A percentile compares a stretch with the other conserved stretches of the same genome.
Conservation (phyloP, 1,284 basidiomycete genomes). For the Puccinia triticina region DNA sequence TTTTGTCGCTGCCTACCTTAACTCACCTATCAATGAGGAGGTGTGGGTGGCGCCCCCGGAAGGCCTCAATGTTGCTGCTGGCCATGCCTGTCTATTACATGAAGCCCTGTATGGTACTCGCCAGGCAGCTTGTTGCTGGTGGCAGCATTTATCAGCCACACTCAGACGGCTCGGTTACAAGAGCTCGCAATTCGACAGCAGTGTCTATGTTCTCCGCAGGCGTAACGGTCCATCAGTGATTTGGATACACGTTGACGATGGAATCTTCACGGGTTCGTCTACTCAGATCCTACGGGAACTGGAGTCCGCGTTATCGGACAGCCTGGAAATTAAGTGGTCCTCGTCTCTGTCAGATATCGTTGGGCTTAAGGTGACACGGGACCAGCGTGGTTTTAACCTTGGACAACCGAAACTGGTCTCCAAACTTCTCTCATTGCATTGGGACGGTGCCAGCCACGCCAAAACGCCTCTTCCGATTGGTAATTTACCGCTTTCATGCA, state of each 20-base stretch:
- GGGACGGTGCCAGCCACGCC: background rate
- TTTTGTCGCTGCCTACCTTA: background rate
- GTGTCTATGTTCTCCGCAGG: too few relatives aligned
- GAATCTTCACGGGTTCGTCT: background rate
- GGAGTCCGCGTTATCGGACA: background rate
- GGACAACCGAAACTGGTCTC: background rate
- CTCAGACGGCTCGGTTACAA: background rate
- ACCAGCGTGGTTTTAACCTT: background rate
- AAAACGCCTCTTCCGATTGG: background rate
- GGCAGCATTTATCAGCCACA: background rate
- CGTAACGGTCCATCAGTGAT: background rate
- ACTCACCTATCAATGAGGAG: conserved; percentile 9
- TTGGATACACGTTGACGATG: conserved; percentile 33
- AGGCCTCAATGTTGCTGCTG: too few relatives aligned
- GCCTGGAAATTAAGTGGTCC: background rate
- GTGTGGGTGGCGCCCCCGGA: too few relatives aligned
- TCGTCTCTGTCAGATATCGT: background rate
- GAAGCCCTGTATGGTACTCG: conserved; percentile 29
- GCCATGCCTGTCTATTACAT: too few relatives aligned
- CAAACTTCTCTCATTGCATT: background rate
- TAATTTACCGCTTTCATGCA: background rate
- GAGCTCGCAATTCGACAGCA: too few relatives aligned
- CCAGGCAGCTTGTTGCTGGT: conserved; percentile 24
- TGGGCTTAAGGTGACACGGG: too few relatives aligned
- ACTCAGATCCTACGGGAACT: background rate